Percentiles rank a stretch among this genome's conserved stretches.
Conservation (phyloP, 2,329 filamentous ascomycete genomes). For the Hypoxylon sp. region DNA sequence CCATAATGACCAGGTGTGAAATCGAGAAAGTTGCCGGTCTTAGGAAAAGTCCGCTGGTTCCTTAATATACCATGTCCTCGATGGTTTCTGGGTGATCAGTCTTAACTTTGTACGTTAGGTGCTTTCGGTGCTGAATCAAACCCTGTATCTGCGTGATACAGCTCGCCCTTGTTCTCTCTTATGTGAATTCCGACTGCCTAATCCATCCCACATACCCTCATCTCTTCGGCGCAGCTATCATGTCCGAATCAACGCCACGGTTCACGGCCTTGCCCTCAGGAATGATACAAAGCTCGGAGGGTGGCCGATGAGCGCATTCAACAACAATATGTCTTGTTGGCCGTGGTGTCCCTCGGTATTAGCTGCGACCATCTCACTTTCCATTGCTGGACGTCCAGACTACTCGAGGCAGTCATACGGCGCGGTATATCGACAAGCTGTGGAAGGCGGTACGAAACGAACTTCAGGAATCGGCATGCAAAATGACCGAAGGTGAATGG, state of each 20-base stretch:
- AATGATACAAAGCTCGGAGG: neutral
- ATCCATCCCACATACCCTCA: neutral
- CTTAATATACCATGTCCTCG: too few species aligned
- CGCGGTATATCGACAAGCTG: neutral
- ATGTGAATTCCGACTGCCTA: neutral
- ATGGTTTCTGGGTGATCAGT: too few species aligned
- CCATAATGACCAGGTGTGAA: too few species aligned
- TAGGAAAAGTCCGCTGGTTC: too few species aligned
- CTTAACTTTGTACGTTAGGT: too few species aligned
- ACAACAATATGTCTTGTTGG: neutral
- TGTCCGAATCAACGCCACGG: neutral
- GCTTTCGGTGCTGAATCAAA: too few species aligned
- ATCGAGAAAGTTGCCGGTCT: too few species aligned
- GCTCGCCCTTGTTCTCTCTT: too few species aligned
- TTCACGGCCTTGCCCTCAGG: neutral
- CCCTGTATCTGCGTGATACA: too few species aligned
- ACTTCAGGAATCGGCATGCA: neutral
- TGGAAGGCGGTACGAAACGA: neutral
- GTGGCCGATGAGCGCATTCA: neutral
- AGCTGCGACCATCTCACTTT: neutral
- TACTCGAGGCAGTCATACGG: neutral
- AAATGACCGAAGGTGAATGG: neutral
- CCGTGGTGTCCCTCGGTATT: neutral
- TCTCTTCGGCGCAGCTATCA: too few species aligned
- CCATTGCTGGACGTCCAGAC: neutral